Percentiles rank a stretch among this genome's conserved stretches.
These are phyloP conservation scores for Thraustochytrium striatum DNA, from an alignment of 352 stramenopile species.

Conservation along the genomic window DNA sequence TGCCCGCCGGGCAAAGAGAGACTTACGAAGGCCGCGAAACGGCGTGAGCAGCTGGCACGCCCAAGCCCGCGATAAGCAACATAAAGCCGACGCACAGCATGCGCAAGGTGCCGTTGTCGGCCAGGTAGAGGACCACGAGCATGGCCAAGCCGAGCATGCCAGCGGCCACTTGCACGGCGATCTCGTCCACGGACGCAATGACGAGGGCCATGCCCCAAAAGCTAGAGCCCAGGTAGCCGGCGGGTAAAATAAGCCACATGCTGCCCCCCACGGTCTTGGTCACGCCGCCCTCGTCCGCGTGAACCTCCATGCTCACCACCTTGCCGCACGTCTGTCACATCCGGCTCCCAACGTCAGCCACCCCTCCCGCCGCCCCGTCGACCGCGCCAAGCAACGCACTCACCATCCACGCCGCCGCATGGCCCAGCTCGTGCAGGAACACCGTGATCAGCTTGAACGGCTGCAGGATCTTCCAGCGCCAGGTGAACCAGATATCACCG, in stretches of 20 bases:
- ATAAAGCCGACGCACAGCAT: conserved; percentile 76
- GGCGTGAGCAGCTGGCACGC: conserved; percentile 66
- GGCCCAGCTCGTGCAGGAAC: conserved; percentile 75
- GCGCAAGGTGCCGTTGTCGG: conserved; percentile 75
- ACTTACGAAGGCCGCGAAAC: conserved; percentile 66
- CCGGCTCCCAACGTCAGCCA: too few species aligned
- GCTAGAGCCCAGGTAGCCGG: conserved; percentile 73
- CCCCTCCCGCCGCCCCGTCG: too few species aligned
- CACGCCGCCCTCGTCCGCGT: conserved; percentile 75
- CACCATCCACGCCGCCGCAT: conserved; percentile 73
- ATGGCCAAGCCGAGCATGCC: conserved; percentile 79
- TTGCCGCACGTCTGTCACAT: conserved; percentile 76
- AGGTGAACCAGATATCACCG: conserved; percentile 72
- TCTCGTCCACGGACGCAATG: conserved; percentile 61
- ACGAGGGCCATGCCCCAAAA: conserved; percentile 77
- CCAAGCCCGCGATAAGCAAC: conserved; percentile 66
- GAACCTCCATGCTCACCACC: conserved; percentile 74
- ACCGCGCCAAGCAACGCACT: too few species aligned
- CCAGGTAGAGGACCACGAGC: conserved; percentile 74
- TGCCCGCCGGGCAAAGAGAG: too few species aligned
- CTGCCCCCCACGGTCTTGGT: conserved; percentile 71
- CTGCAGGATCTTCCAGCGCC: conserved; percentile 72
- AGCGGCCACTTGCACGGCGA: conserved; percentile 66
- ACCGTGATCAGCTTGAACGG: conserved; percentile 82
- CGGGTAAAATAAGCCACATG: conserved; percentile 68